phyloP scores from a whole-genome alignment of 2,329 filamentous ascomycete genomes.

The Cercospora berteroae region DNA sequence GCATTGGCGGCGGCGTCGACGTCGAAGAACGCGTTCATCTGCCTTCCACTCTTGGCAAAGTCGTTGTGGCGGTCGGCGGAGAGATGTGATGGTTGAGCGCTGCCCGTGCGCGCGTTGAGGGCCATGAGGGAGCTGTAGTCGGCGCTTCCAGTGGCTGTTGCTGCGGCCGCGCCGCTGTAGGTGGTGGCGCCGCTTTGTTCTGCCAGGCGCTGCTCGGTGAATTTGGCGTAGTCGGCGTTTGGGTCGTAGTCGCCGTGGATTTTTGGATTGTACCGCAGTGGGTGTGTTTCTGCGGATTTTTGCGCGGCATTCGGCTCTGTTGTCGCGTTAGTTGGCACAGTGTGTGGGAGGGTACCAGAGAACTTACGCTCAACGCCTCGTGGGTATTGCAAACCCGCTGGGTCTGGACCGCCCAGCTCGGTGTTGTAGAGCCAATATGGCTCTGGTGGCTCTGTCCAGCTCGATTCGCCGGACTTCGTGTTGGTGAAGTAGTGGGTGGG shows the following conservation, averaged over 20 bases:
- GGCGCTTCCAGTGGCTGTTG: conserved; percentile 34
- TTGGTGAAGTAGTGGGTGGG: conserved; percentile 33
- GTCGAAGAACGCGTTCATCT: conserved; percentile 94
- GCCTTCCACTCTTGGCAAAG: conserved; percentile 79
- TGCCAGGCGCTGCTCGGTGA: conserved; percentile 35
- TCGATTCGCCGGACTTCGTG: conserved; percentile 28
- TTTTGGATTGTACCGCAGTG: conserved; percentile 80
- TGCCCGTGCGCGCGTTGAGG: conserved; percentile 91
- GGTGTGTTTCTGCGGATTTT: conserved; percentile 1
- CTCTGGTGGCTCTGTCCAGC: conserved; percentile 33
- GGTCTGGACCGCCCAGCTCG: conserved; percentile 24
- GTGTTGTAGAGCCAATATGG: conserved; percentile 36
- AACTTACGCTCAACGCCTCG: conserved; percentile 5
- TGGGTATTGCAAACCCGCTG: conserved; percentile 7
- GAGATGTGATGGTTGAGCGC: conserved; percentile 68
- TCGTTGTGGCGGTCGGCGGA: conserved; percentile 77
- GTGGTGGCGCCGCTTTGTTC: conserved; percentile 38
- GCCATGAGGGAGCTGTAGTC: conserved; percentile 65
- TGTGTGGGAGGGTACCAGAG: background rate
- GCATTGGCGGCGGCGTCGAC: conserved; percentile 87
- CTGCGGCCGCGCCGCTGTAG: conserved; percentile 30
- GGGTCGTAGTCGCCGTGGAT: conserved; percentile 97
- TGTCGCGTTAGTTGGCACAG: background rate
- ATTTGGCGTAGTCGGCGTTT: conserved; percentile 81
- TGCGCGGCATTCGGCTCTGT: background rate